These are phyloP conservation scores for Penicillium italicum DNA, from an alignment of 2,329 filamentous ascomycete species.

Conservation along the genomic window DNA sequence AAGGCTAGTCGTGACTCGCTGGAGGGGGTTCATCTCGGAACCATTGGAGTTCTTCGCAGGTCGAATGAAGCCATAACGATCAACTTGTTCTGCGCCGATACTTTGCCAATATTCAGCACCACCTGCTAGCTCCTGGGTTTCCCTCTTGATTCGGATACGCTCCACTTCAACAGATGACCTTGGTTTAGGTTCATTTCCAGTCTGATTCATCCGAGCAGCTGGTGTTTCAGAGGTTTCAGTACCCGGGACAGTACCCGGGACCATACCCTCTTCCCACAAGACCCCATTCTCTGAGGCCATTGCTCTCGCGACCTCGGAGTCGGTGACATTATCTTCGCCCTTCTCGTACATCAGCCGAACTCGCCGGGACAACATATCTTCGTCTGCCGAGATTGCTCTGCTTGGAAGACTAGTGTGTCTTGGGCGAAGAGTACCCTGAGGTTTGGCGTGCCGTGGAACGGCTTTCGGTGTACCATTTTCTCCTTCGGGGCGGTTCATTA, in stretches of 20 bases:
- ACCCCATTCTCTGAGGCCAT: conserved; percentile 39
- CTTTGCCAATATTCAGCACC: conserved; percentile 65
- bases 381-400: conserved; percentile 59
- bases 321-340: conserved; percentile 54
- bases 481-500: conserved; percentile 14
- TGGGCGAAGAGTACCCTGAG: conserved; percentile 38
- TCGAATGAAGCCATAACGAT: conserved; percentile 63
- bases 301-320: conserved; percentile 39
- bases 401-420: conserved; percentile 37
- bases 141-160: conserved; percentile 43
- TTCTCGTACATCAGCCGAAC: conserved; percentile 63
- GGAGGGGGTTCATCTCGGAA: conserved; percentile 45
- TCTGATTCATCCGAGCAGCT: conserved; percentile 21
- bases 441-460: conserved; percentile 27
- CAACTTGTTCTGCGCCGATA: conserved; percentile 56
- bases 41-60: conserved; percentile 28
- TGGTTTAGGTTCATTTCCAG: conserved; percentile 28
- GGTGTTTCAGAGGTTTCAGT: conserved; percentile 29
- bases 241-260: conserved; percentile 27
- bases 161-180: conserved; percentile 28
- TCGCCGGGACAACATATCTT: conserved; percentile 60
- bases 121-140: conserved; percentile 57
- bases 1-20: conserved; percentile 59
- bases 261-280: conserved; percentile 39
- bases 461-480: conserved; percentile 23